Evolutionary conservation across 768 basidiomycete species (phyloP), one percentile per base, ranked within the genome.

Genomic region (Tricholomella constricta): DNA sequence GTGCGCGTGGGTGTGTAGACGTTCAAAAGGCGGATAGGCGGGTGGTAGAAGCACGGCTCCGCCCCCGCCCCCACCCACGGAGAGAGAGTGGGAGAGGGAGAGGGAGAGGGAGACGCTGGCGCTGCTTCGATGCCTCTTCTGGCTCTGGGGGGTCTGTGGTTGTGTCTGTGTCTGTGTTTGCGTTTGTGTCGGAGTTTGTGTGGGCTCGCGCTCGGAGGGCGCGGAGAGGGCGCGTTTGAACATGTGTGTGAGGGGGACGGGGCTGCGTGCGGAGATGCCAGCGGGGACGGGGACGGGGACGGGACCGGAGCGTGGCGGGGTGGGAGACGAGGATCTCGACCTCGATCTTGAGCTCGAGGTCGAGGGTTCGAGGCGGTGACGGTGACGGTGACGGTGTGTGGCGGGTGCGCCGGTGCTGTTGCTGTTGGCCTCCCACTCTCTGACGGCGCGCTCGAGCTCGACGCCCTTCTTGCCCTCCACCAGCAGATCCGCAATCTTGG

Each of bases 401-500:
- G 10, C 31, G 31, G 10, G 31, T 3, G 9, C 31, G 29, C 29
- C n/a, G 46, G 42, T 10, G 26, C 46, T 34, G 34, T 7, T 19
- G 45, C 48, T 19, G 27, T 41, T 56, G 37, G 42, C 72, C 64
- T 84, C 81, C 78, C 83, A 89, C 66, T 84, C 79, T 57, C 82
- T 74, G 45, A 89, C 77, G 6, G 86, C 87, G 3, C 66, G 69
- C 61, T 82, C 83, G 23, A 90, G 76, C 49, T 80, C 84, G 20
- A 69, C 62, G 1, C 88, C 88, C 57, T 73, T 83, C 66, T 86
- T 85, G 8, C 89, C 88, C 56, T 82, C 80, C 0, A 80, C 82
- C 20, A 89, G 74, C 17, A 89, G 69, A 40, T 81, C 77, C 5
- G 84, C 85, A 34, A 90, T 89, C 71, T 87, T 86, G 20, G 77